Base-by-base conservation (phyloP, 1,284 basidiomycete species). In the Ustilago loliicola region DNA sequence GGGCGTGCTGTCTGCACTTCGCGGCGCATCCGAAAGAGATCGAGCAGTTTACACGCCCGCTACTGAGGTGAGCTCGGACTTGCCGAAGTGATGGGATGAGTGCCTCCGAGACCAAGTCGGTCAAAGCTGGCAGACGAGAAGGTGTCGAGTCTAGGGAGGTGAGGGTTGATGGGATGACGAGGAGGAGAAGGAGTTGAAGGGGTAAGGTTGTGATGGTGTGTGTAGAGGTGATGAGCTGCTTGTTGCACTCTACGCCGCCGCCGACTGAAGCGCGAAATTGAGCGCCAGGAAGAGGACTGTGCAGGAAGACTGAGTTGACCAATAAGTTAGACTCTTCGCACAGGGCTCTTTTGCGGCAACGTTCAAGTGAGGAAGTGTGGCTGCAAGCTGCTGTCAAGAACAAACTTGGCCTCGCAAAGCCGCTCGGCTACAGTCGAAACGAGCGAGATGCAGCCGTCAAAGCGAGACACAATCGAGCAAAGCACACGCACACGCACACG, bases 241-340 rank as follows among this genome's bases (percentile, higher is more conserved):
- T 40, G 15, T 25, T 36, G 53, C 53, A 55, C 53, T 55, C 25
- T 55, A 55, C 53, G 53, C 53, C 53, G 53, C 53, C 36, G 53
- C n/a, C 36, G 53, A 55, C 23, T 10, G n/a, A 40, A 47, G 38
- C 48, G 48, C 48, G 48, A 50, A 50, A 50, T 10, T 50, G 48
- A 51, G 30, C 1, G 48, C 2, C 29, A 45, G 1, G 45, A 19
- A 32, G 40, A 32, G 17, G 27, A 32, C 27, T 23, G 50, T 30
- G 53, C 32, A 34, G 53, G 3, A 55, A 23, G 52, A 30, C 29
- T 11, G 32, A 38, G 10, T 38, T 38, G 30, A n/a, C 32, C 34
- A 36, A 38, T 25, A n/a, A n/a, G n/a, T n/a, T n/a, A 21, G 34
- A 30, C 53, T n/a, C 19, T 53, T 53, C 11, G 50, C 29, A 52